These are phyloP conservation scores for Lactarius sp. DNA, from an alignment of 768 basidiomycete genomes.

Conservation along the genomic window DNA sequence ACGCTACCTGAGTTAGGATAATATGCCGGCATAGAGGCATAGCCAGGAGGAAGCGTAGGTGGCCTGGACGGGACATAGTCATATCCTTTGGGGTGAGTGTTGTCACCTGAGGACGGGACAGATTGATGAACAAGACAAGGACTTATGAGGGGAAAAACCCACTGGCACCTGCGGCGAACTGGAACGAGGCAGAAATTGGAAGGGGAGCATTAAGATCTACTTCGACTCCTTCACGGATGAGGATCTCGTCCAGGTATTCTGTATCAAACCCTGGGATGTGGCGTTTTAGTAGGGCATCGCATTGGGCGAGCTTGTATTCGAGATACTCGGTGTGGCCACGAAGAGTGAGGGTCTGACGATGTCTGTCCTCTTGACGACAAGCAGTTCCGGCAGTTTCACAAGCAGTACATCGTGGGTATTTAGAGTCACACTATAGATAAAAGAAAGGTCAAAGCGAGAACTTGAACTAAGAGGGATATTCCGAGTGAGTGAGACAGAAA, in stretches of 20 bases:
- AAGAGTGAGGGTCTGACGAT: conserved; percentile 80
- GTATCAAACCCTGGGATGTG: conserved; percentile 64
- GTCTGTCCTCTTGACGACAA: conserved; percentile 86
- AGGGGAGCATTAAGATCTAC: conserved; percentile 26
- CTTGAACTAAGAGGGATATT: conserved; percentile 10
- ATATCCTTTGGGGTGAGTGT: conserved; percentile 29
- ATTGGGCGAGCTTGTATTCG: conserved; percentile 75
- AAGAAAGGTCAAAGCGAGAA: conserved; percentile 24
- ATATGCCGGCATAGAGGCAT: too few relatives aligned
- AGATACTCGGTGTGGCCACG: conserved; percentile 79
- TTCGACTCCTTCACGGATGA: conserved; percentile 65
- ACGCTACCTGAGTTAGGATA: too few relatives aligned
- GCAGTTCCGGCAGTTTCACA: conserved; percentile 73
- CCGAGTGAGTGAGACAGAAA: too few relatives aligned
- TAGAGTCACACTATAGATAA: conserved; percentile 66
- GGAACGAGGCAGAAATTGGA: conserved; percentile 29
- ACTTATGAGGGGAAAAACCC: conserved; percentile 19
- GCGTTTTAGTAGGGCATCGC: conserved; percentile 74
- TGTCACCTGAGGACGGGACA: conserved; percentile 23
- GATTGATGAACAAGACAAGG: conserved; percentile 13
- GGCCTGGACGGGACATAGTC: too few relatives aligned
- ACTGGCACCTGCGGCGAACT: conserved; percentile 28
- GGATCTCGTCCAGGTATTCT: conserved; percentile 58
- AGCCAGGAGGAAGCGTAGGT: too few relatives aligned
- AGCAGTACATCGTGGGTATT: conserved; percentile 81